A percentile compares a stretch with the other conserved stretches of the same genome.
phyloP scores from a whole-genome alignment of 2,329 filamentous ascomycete genomes.

The Beauveria caledonica region DNA sequence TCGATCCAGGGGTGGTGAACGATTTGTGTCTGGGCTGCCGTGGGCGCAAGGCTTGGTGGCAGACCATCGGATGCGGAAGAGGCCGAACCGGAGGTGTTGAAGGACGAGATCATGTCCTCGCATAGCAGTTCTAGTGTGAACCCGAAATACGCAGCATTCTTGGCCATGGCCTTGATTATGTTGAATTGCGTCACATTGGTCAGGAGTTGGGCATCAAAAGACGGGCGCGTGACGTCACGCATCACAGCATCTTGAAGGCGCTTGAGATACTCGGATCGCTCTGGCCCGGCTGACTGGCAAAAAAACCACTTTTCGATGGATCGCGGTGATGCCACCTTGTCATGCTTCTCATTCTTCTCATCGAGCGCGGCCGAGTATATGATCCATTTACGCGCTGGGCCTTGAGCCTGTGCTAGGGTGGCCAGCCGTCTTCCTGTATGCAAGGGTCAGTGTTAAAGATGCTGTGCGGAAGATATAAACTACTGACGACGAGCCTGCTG shows the following conservation, averaged over 20 bases:
- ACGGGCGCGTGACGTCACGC: not conserved
- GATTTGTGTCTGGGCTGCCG: conserved; percentile 11
- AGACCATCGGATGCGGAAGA: not conserved
- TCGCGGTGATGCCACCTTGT: not conserved
- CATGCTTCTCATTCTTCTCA: not conserved
- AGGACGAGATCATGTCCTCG: not conserved
- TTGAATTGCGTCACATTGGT: not conserved
- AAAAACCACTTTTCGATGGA: not conserved
- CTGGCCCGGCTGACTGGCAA: not conserved
- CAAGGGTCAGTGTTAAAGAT: no score
- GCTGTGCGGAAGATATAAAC: not conserved
- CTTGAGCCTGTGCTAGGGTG: not conserved
- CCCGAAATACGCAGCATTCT: not conserved
- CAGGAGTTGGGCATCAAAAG: not conserved
- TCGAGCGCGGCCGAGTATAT: not conserved
- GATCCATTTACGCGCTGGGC: not conserved
- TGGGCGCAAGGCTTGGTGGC: conserved; percentile 12
- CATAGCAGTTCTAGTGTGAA: not conserved
- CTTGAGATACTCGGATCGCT: not conserved
- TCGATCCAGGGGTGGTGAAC: conserved; percentile 14
- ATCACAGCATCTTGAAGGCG: not conserved
- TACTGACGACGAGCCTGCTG: conserved; percentile 14
- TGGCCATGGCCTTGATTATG: not conserved
- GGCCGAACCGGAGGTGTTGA: not conserved
- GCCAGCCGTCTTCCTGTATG: not conserved